Percentiles rank a stretch among this genome's conserved stretches.
Evolutionary conservation across 78 protist genomes (phyloP).

Genomic region (Emiliania huxleyi): DNA sequence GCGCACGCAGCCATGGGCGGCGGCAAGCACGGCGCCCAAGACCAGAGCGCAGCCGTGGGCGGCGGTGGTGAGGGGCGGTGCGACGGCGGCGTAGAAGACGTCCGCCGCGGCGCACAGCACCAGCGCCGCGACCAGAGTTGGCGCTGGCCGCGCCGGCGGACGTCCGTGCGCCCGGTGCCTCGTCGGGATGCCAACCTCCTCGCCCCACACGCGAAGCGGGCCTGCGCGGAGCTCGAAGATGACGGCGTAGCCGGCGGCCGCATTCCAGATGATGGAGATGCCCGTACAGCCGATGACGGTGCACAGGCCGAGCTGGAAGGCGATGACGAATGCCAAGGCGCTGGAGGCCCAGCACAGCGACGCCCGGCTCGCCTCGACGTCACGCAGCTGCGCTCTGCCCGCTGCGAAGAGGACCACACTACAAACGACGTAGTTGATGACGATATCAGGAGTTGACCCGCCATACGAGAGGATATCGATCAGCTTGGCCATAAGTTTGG

Average conservation of each 20-base stretch:
- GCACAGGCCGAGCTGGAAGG: not conserved
- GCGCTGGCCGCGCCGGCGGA: not conserved
- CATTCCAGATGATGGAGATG: not conserved
- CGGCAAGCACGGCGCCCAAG: not conserved
- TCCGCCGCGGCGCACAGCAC: not conserved
- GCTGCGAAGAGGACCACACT: no score
- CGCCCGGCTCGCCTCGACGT: no score
- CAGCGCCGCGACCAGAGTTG: not conserved
- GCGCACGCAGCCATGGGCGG: not conserved
- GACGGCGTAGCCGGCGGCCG: not conserved
- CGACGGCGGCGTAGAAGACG: not conserved
- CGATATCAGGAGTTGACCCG: no score
- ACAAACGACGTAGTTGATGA: no score
- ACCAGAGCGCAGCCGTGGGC: not conserved
- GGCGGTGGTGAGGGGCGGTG: not conserved
- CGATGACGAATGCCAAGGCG: not conserved
- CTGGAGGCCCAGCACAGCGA: no score
- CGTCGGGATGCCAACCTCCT: no score
- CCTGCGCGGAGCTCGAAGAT: not conserved
- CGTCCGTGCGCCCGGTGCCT: no score
- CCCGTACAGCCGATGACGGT: not conserved
- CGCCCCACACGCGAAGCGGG: no score
- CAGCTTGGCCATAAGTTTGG: no score
- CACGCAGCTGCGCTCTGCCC: no score
- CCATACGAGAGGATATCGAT: no score